These are phyloP conservation scores for Tubosaeta sp. DNA, from an alignment of 768 basidiomycete genomes.

Conservation along the genomic window DNA sequence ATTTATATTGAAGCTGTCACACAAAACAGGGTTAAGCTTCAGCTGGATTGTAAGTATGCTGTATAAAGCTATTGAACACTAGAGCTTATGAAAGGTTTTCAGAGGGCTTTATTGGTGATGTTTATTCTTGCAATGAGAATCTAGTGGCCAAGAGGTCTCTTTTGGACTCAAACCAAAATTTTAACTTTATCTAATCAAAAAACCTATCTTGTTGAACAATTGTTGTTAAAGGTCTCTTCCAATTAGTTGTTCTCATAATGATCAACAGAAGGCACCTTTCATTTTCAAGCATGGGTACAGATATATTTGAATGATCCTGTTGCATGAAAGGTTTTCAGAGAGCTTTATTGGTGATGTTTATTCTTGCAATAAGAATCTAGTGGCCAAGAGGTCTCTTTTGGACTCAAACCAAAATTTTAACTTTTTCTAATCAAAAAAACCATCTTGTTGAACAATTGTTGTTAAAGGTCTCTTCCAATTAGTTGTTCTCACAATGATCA, in stretches of 20 bases:
- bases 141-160: slow-evolving; percentile 64
- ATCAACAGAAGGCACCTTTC: slow-evolving; percentile 85
- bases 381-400: slow-evolving; percentile 55
- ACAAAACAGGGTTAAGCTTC: slow-evolving; percentile 74
- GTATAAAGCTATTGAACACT: not conserved
- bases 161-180: not conserved
- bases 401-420: no score
- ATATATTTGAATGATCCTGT: slow-evolving; percentile 58
- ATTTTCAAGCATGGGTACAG: slow-evolving; percentile 89
- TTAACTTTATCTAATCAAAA: no score
- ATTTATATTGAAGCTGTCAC: slow-evolving; percentile 71
- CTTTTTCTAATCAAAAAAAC: no score
- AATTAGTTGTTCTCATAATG: slow-evolving; percentile 79
- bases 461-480: slow-evolving; percentile 41
- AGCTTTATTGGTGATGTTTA: slow-evolving; percentile 95
- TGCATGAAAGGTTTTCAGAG: slow-evolving; percentile 44
- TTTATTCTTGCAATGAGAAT: slow-evolving; percentile 80
- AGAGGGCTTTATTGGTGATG: slow-evolving; percentile 99
- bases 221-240: slow-evolving; percentile 29
- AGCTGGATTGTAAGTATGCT: slow-evolving; percentile 79
- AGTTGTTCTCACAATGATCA: slow-evolving; percentile 80
- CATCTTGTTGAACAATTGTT: no score
- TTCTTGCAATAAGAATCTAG: slow-evolving; percentile 85
- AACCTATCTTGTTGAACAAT: no score
- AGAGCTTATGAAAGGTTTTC: not conserved